Base-by-base conservation (phyloP, 2,329 filamentous ascomycete genomes). In the Fusarium fracticaudum region DNA sequence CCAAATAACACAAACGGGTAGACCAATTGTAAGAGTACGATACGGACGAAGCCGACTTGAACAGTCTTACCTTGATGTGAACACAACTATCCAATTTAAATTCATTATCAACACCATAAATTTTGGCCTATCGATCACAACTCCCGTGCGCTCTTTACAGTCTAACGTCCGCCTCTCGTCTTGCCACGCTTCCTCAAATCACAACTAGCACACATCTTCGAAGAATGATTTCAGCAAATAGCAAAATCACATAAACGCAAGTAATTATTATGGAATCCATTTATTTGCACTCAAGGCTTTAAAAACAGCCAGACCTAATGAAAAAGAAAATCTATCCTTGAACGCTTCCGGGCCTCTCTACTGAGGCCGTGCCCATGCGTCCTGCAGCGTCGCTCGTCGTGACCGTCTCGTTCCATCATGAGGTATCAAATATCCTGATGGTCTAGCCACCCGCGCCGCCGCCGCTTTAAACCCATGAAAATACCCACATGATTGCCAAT, bases 281-380 rank as follows among this genome's bases (percentile, higher is more conserved):
- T 62, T 57, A 74, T 79, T 77, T 76, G 67, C 72, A 73, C 77
- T 75, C 61, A 79, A 74, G 70, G 69, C 74, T 77, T 63, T 35
- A 35, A 17, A 63, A 62, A 47, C 24, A 71, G 69, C 73, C 70
- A 53, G 67, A 69, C 75, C 71, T 72, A 78, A 79, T 73, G 59
- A 76, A 77, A 76, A 73, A 78, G 76, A 77, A 69, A 80, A 77
- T 82, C 80, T 82, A 82, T 82, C 74, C 76, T 77, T 79, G 77
- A 63, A 76, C 71, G 73, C 76, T 75, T 68, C 66, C 69, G 66
- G 67, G 67, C 76, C 77, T 78, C 69, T 79, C 77, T 80, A 78
- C 75, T 76, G 67, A 78, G 76, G 74, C 76, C 72, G 68, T 79
- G 73, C 74, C 75, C 72, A 73, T 78, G 76, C 77, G 78, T 78